Base-by-base conservation (phyloP, 495 filamentous ascomycete species). In the Penicillium maclennaniae region DNA sequence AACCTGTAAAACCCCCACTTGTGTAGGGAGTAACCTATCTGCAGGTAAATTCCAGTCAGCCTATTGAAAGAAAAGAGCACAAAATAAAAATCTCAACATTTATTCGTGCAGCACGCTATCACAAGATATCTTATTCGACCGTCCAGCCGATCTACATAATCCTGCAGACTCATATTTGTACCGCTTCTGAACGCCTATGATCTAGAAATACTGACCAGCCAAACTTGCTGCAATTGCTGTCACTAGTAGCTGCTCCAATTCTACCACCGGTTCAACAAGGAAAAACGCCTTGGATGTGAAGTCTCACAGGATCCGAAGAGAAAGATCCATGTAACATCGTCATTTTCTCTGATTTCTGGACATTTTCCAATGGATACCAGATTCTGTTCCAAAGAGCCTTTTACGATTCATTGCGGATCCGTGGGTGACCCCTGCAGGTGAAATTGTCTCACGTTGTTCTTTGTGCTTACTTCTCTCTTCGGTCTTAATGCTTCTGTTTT, bases 381-480 rank as follows among this genome's bases (percentile, higher is more conserved):
- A 2, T 31, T 14, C 31, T 2, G 14, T 14, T 12, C 31, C 31
- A 34, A 12, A 12, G 31, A 12, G 14, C 31, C 15, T 12, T 34
- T 12, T 34, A 14, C 14, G 15, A 14, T 34, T 12, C 38, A 20
- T 20, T 19, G 15, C 16, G 2, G 15, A 12, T 16, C 17, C 4
- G 38, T n/a, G 9, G 19, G 15, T 40, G 42, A 26, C 25, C 42
- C 19, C 23, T 14, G 37, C 34, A 40, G 37, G 37, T 40, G 38
- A 16, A n/a, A 51, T 45, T 51, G 49, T 49, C n/a, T 40, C 10
- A 36, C 31, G 8, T 51, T 47, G 50, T 52, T 59, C 51, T 59
- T 51, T 47, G 50, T 52, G 57, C 51, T 59, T 55, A 51, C n/a
- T 49, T 34, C 34, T 38, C 27, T 49, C 25, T 25, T 49, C 27